Evolutionary conservation across 202 grass and related monocot species (phyloP).

Genomic region (Setaria italica): DNA sequence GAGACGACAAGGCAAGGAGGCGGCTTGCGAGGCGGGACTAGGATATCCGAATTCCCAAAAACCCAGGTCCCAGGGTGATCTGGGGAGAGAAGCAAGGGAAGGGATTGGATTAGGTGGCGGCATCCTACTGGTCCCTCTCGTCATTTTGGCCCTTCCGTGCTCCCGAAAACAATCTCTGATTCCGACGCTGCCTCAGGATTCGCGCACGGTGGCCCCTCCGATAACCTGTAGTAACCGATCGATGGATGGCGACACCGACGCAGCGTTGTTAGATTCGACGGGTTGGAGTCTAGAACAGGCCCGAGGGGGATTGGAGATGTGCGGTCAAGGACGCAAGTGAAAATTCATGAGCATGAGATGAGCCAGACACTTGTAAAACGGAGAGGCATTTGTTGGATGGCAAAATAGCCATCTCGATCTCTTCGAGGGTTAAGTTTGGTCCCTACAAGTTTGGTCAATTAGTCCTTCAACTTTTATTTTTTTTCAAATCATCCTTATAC

Average conservation of each 20-base stretch:
- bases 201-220: neutral
- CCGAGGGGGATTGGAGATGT: neutral
- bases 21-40: slow-evolving; percentile 56
- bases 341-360: neutral
- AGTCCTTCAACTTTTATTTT: too few relatives aligned
- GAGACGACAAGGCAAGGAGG: neutral
- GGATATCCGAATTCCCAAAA: slow-evolving; percentile 39
- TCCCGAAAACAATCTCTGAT: neutral
- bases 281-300: neutral
- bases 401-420: too few relatives aligned
- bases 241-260: neutral
- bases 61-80: neutral
- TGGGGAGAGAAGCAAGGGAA: slow-evolving; percentile 38
- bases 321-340: slow-evolving; percentile 16
- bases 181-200: neutral
- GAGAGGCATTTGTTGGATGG: neutral
- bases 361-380: neutral
- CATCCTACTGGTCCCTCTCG: slow-evolving; percentile 36
- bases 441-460: too few relatives aligned
- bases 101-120: slow-evolving; percentile 21
- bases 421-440: too few relatives aligned
- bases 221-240: neutral
- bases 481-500: too few relatives aligned
- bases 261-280: neutral
- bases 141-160: neutral